Percentiles rank a stretch among this genome's conserved stretches.
Conservation (phyloP, 2,329 filamentous ascomycete genomes). For the Pyrenochaeta sp. region DNA sequence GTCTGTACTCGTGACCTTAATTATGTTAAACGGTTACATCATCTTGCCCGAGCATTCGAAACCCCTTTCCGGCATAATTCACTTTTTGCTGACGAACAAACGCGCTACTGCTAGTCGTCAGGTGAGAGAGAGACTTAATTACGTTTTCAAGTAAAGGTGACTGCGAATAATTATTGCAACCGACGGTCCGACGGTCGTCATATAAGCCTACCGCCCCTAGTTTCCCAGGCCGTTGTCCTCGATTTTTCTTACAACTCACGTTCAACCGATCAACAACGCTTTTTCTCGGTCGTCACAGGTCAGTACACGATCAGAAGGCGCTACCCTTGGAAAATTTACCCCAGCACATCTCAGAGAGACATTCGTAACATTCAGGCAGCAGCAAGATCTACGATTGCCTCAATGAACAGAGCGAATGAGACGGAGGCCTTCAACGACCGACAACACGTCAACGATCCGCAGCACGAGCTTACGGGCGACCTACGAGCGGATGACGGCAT, state of each 20-base stretch:
- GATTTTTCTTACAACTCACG: neutral
- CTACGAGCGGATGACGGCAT: neutral
- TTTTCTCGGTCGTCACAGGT: neutral
- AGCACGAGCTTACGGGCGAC: neutral
- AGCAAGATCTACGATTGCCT: neutral
- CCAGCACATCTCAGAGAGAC: no score
- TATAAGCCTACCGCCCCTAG: neutral
- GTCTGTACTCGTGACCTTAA: no score
- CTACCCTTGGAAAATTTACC: no score
- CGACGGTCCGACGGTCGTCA: neutral
- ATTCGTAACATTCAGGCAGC: no score
- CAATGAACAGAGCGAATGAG: neutral
- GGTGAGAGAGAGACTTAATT: constrained; percentile 6
- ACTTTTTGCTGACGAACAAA: neutral
- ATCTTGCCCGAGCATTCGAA: neutral
- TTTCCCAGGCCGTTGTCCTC: neutral
- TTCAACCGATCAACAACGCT: neutral
- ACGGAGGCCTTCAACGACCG: neutral
- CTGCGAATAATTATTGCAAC: neutral
- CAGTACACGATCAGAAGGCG: no score
- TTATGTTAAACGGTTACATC: neutral
- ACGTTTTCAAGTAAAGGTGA: constrained; percentile 5
- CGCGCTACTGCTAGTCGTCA: neutral
- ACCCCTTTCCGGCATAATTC: neutral
- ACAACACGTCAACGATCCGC: neutral